Conservation (phyloP, 75 land plant species). For the Pseudotsuga menziesii region DNA sequence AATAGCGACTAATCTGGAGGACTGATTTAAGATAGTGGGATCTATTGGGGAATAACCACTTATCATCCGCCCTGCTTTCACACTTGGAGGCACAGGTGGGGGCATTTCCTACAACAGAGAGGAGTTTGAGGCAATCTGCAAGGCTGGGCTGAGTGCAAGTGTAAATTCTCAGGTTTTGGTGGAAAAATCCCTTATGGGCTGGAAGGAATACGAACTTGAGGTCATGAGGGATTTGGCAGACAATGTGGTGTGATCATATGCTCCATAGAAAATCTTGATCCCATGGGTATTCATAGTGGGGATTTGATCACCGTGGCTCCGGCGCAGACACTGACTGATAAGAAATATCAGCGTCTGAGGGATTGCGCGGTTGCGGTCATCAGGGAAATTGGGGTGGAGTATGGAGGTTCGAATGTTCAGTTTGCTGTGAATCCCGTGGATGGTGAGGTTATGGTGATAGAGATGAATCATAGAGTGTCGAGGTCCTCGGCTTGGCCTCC, state of each 20-base stretch:
- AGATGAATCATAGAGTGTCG: slow-evolving; percentile 98
- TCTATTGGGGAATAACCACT: slow-evolving; percentile 86
- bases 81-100: slow-evolving; percentile 98
- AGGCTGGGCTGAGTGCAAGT: slow-evolving; percentile 93
- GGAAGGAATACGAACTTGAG: slow-evolving; percentile 99
- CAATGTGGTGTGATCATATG: slow-evolving; percentile 98
- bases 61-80: slow-evolving; percentile 93
- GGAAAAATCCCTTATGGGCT: slow-evolving; percentile 95
- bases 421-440: slow-evolving; percentile 96
- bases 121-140: slow-evolving; percentile 94
- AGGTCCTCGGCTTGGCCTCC: slow-evolving; percentile 96
- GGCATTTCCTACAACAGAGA: slow-evolving; percentile 96
- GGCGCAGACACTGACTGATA: slow-evolving; percentile 96
- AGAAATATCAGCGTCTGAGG: slow-evolving; percentile 92
- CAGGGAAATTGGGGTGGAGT: slow-evolving; percentile 98
- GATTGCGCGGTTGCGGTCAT: slow-evolving; percentile 91
- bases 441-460: slow-evolving; percentile 99
- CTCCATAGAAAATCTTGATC: slow-evolving; percentile 97
- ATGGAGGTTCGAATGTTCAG: slow-evolving; percentile 99
- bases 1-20: slow-evolving; percentile 74
- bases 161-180: slow-evolving; percentile 84
- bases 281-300: slow-evolving; percentile 99
- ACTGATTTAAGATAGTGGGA: slow-evolving; percentile 74
- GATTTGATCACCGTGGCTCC: slow-evolving; percentile 99
- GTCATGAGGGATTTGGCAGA: slow-evolving; percentile 99